Evolutionary conservation across 495 filamentous ascomycete species (phyloP).

Genomic region (Durotheca rogersii): DNA sequence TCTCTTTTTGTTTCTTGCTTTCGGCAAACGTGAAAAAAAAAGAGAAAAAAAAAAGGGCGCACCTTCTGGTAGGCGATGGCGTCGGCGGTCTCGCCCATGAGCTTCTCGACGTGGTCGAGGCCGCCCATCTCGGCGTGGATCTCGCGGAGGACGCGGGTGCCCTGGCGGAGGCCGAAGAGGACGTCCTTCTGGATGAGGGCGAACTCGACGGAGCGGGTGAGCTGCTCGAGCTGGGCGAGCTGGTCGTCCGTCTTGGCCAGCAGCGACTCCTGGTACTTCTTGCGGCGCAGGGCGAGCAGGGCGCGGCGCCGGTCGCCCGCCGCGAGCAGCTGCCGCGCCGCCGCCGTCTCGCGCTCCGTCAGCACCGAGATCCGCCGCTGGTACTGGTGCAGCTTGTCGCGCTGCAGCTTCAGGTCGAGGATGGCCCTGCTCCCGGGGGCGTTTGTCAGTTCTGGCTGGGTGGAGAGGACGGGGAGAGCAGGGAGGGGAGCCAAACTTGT

Average conservation of each 20-base stretch:
- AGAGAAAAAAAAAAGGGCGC: slow-evolving; percentile 20
- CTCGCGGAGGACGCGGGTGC: slow-evolving; percentile 81
- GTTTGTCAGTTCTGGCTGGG: neutral
- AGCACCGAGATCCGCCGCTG: slow-evolving; percentile 68
- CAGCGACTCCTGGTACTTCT: slow-evolving; percentile 95
- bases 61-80: slow-evolving; percentile 86
- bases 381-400: slow-evolving; percentile 94
- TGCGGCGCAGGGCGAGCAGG: slow-evolving; percentile 84
- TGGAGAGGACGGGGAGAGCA: neutral
- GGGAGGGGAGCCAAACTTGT: slow-evolving; percentile 37
- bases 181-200: slow-evolving; percentile 78
- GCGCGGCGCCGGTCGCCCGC: slow-evolving; percentile 78
- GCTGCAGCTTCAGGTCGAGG: slow-evolving; percentile 94
- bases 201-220: slow-evolving; percentile 82
- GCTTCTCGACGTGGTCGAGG: slow-evolving; percentile 84
- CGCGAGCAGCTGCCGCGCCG: slow-evolving; percentile 79
- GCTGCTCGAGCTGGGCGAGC: slow-evolving; percentile 59
- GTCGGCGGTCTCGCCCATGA: slow-evolving; percentile 89
- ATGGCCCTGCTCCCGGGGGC: slow-evolving; percentile 61
- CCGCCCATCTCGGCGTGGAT: slow-evolving; percentile 97
- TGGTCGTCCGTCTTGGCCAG: slow-evolving; percentile 88
- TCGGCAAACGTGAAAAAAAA: too few species aligned
- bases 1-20: too few species aligned
- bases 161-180: slow-evolving; percentile 86
- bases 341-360: slow-evolving; percentile 38